Evolutionary conservation across 1,139 yeast species (phyloP), one percentile per base, ranked within the genome.

Genomic region (Yamadazyma oceani): DNA sequence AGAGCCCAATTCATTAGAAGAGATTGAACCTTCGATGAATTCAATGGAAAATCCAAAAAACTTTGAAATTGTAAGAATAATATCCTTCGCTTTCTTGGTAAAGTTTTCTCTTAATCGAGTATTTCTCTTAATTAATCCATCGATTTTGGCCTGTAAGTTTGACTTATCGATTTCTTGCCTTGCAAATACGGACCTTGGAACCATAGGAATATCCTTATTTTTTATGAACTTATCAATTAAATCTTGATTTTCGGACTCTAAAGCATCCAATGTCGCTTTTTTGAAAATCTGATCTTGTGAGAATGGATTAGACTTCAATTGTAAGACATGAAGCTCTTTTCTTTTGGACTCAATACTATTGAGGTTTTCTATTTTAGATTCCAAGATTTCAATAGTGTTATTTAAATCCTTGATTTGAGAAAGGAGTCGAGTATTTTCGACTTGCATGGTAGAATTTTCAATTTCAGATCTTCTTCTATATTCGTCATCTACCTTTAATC

Each of bases 11-110:
- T 69, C 73, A 41, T 59, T 62, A 1, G 75, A 73, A 43, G 83
- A 83, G 19, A 79, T 73, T 27, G 84, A 76, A 39, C 71, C 68
- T 6, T 82, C 81, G 36, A 82, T 60, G 43, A 87, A 83, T 53
- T 86, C 95, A 19, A 89, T 66, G 25, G 77, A 74, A 59, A 79
- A 88, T 0, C 96, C 96, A 40, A 88, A 69, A 29, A 85, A 69
- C 10, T 82, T 72, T 35, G 82, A 79, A 0, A 88, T 81, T 1
- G 84, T 78, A 25, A 82, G 80, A 24, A 88, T 66, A 37, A 86
- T 81, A 53, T 86, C 94, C 27, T 73, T 64, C n/a, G 94, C 82
- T 55, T 85, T 85, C 41, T 76, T 74, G n/a, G 80, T 62, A 54
- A 80, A 88, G 11, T 78, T 74, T 45, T 81, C 80, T 48, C 73